Evolutionary conservation across 345 rosid species (phyloP).

Genomic region (Syzygium grande): DNA sequence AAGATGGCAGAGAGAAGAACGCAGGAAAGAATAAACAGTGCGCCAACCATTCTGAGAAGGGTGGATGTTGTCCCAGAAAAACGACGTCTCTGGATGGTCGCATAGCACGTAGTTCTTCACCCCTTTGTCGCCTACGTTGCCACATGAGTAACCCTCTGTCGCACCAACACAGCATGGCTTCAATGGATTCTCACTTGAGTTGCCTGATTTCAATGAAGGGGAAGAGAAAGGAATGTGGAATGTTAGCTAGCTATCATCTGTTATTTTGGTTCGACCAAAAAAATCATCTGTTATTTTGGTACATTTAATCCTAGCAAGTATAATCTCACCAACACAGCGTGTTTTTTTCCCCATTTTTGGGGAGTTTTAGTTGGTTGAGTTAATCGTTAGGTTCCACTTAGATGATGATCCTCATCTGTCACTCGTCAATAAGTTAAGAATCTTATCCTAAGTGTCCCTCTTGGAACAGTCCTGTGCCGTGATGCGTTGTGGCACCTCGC

Average conservation of each 20-base stretch:
- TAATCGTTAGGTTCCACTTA: neutral
- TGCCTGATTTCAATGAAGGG: slow-evolving; percentile 9
- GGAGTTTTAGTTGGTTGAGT: neutral
- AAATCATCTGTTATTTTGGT: neutral
- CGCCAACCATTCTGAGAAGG: slow-evolving; percentile 47
- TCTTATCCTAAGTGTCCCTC: neutral
- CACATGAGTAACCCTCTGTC: slow-evolving; percentile 13
- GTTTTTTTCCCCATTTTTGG: neutral
- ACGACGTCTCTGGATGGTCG: slow-evolving; percentile 19
- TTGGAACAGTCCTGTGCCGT: neutral
- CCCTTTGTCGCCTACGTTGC: slow-evolving; percentile 21
- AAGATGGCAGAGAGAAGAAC: slow-evolving; percentile 10
- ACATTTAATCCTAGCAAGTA: neutral
- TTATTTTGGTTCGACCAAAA: neutral
- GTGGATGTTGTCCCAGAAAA: slow-evolving; percentile 46
- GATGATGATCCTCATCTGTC: neutral
- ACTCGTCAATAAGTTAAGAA: neutral
- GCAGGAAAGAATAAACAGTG: slow-evolving; percentile 3
- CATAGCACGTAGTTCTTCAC: slow-evolving; percentile 25
- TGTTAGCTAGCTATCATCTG: neutral
- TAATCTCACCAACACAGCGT: neutral
- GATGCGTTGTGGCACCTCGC: neutral
- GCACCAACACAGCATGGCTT: slow-evolving; percentile 37
- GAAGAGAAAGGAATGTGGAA: neutral
- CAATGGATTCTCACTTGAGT: slow-evolving; percentile 3